Evolutionary conservation across 305 asterid species (phyloP).

Genomic region (Ajuga reptans): DNA sequence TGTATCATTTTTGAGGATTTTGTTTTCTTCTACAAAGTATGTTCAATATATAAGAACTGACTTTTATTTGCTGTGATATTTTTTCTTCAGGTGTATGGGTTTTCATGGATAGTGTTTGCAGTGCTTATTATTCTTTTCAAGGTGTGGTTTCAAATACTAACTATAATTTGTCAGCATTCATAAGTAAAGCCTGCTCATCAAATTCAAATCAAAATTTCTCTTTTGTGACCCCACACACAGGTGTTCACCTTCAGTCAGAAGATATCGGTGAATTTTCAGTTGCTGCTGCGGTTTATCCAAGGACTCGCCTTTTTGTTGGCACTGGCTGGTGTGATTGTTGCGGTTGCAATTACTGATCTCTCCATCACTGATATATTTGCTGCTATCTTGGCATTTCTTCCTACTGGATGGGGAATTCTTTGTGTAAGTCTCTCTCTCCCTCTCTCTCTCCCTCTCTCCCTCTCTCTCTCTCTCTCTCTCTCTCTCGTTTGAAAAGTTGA

Average conservation of each 20-base stretch:
- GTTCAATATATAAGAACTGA: neutral
- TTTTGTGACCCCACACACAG: constrained; percentile 34
- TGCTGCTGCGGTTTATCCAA: constrained; percentile 84
- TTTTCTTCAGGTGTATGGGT: constrained; percentile 65
- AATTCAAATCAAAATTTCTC: neutral
- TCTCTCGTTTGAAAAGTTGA: neutral
- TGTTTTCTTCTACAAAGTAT: neutral
- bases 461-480: neutral
- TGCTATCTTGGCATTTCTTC: constrained; percentile 82
- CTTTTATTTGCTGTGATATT: constrained; percentile 5
- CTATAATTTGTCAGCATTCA: constrained; percentile 3
- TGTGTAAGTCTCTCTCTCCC: constrained; percentile 41
- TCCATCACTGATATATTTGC: constrained; percentile 74
- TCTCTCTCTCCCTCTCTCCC: too few species aligned
- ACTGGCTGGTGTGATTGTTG: constrained; percentile 67
- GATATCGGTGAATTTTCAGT: constrained; percentile 93
- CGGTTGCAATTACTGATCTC: constrained; percentile 54
- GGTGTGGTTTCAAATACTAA: constrained; percentile 39
- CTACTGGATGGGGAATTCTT: constrained; percentile 98
- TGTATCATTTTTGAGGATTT: too few species aligned
- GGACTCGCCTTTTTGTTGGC: constrained; percentile 76
- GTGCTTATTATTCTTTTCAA: constrained; percentile 81
- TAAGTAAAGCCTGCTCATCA: neutral
- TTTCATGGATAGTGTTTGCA: constrained; percentile 85
- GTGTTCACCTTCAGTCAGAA: constrained; percentile 96